phyloP scores from a whole-genome alignment of 192 early-diverging fungal species.

The Coemansia sp. region DNA sequence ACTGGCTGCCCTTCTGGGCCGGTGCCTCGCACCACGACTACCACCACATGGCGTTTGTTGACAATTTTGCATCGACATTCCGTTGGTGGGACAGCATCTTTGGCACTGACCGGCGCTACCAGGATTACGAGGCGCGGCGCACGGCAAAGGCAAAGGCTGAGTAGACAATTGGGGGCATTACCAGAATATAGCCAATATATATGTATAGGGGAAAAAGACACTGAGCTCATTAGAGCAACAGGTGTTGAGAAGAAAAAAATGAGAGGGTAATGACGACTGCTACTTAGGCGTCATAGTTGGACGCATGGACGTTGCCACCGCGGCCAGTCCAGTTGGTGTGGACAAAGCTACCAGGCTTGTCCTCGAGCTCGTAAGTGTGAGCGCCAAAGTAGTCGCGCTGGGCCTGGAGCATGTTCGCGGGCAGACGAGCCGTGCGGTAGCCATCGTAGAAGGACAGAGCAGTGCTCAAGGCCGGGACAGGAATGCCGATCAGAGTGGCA shows the following conservation, averaged over 20 bases:
- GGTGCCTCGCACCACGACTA: slow-evolving; percentile 77
- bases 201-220: background rate
- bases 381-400: slow-evolving; percentile 99
- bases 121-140: slow-evolving; percentile 53
- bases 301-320: slow-evolving; percentile 77
- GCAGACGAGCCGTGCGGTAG: slow-evolving; percentile 85
- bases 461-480: slow-evolving; percentile 85
- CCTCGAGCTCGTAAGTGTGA: slow-evolving; percentile 90
- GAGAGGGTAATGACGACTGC: background rate
- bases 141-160: slow-evolving; percentile 33
- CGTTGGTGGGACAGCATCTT: slow-evolving; percentile 88
- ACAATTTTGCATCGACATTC: slow-evolving; percentile 77
- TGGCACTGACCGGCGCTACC: slow-evolving; percentile 80
- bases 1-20: slow-evolving; percentile 87
- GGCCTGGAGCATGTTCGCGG: slow-evolving; percentile 97
- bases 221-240: background rate
- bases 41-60: slow-evolving; percentile 70
- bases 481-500: slow-evolving; percentile 81
- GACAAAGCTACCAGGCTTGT: slow-evolving; percentile 70
- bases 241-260: background rate
- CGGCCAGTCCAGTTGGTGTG: slow-evolving; percentile 99
- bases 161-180: background rate
- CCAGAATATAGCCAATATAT: background rate
- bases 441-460: slow-evolving; percentile 98
- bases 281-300: slow-evolving; percentile 70